These are phyloP conservation scores for Gryganskiella cystojenkinii DNA, from an alignment of 192 early-diverging fungal genomes.

Conservation along the genomic window DNA sequence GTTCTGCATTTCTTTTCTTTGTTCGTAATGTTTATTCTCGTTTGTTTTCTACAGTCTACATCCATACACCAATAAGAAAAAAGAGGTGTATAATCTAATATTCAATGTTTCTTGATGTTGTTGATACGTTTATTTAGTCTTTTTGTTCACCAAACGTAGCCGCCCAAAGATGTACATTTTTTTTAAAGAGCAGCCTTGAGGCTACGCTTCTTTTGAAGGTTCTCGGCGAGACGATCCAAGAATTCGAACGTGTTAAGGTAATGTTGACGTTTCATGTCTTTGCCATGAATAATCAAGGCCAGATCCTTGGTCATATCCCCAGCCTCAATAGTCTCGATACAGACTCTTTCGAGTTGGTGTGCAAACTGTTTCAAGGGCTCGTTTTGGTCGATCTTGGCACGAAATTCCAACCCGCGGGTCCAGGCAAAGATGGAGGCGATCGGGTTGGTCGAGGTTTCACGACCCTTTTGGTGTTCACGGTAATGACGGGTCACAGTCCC, in stretches of 20 bases:
- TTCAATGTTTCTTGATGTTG: no score
- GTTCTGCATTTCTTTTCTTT: no score
- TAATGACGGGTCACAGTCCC: conserved; percentile 97
- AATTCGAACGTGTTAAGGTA: conserved; percentile 92
- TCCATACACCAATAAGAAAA: no score
- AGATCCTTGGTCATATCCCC: conserved; percentile 98
- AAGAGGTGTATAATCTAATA: no score
- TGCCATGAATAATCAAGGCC: conserved; percentile 94
- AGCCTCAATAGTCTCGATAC: conserved; percentile 88
- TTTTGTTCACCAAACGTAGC: no score
- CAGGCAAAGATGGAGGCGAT: conserved; percentile 97
- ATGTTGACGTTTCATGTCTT: conserved; percentile 79
- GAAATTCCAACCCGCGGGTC: conserved; percentile 93
- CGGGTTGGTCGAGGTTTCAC: conserved; percentile 95
- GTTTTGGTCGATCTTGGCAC: conserved; percentile 93
- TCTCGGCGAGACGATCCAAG: conserved; percentile 84
- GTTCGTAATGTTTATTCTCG: no score
- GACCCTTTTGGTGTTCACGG: conserved; percentile 96
- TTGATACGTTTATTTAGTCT: no score
- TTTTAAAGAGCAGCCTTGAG: conserved; percentile 19
- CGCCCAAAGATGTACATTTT: background rate
- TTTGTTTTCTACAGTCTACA: no score
- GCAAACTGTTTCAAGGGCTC: conserved; percentile 78
- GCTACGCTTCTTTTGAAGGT: conserved; percentile 53
- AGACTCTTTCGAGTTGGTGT: conserved; percentile 85